Evolutionary conservation across 2,329 filamentous ascomycete species (phyloP), one percentile per base, ranked within the genome.

Genomic region (Cladosporium sp.): DNA sequence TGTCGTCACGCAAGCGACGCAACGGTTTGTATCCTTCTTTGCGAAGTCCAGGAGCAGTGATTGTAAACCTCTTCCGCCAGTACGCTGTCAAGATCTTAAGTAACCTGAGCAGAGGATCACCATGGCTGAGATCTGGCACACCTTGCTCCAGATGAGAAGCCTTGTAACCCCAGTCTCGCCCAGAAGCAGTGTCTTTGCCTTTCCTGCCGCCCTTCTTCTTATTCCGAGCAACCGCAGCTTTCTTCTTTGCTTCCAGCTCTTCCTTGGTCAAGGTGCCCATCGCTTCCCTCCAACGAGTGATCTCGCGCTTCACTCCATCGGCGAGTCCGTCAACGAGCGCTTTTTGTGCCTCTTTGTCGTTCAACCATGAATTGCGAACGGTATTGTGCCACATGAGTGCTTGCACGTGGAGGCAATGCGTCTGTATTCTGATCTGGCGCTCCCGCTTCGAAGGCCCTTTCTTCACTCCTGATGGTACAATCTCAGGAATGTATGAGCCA

Each of bases 351-450:
- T 91, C 86, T 3, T 84, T 77, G 72, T 98, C 91, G 70, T 91
- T 91, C 23, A 93, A 80, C 89, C 94, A 98, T 0, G 87, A 83
- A 75, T 98, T 97, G 50, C 91, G 87, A 16, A 95, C 79, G 0
- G 91, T 86, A 74, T 98, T 98, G 76, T 98, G 93, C 84, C 90
- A 97, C 67, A 99, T 84, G 18, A 99, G 81, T 62, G 88, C 86
- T 75, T 96, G 89, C 1, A 98, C 93, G 77, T 99, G 95, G 70
- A 97, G 84, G 71, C 91, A 91, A 77, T 99, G 95, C 0, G 92
- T 93, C 3, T 88, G 84, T 37, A 89, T 85, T 29, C 95, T 86
- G 65, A 94, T 90, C 67, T 88, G 86, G 61, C 92, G 87, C 74
- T 97, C 92, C 31, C 90, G 87, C 78, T 97, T 97, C 2, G 91